Conservation (phyloP, 345 rosid genomes). For the Ceriops tagal region DNA sequence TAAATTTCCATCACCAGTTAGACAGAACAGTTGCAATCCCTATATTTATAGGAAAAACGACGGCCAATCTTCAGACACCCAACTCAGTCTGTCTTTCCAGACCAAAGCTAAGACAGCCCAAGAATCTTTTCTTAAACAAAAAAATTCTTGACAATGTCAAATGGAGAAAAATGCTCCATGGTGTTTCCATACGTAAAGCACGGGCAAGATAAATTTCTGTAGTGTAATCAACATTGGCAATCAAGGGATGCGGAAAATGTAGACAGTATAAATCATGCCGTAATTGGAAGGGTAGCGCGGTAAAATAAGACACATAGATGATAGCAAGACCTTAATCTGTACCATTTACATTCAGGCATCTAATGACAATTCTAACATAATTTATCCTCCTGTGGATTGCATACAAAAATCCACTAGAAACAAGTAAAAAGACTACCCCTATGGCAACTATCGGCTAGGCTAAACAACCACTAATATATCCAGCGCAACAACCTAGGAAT, state of each 20-base stretch:
- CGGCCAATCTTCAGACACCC: too few species aligned
- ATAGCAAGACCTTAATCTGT: constrained; percentile 17
- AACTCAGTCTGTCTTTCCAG: too few species aligned
- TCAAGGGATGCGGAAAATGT: too few species aligned
- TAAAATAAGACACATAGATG: constrained; percentile 1
- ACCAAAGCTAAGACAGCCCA: too few species aligned
- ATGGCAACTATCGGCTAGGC: constrained; percentile 27
- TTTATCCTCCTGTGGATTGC: constrained; percentile 24
- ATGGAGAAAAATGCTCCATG: too few species aligned
- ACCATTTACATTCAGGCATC: constrained; percentile 20
- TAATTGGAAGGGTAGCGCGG: neutral
- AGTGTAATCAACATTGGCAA: neutral
- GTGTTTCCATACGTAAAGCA: too few species aligned
- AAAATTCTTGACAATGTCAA: too few species aligned
- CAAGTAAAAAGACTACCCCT: constrained; percentile 22
- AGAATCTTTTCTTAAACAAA: rapidly evolving
- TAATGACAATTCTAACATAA: constrained; percentile 28
- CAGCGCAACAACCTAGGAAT: constrained; percentile 12
- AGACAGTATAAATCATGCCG: neutral
- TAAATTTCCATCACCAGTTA: too few species aligned
- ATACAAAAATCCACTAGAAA: constrained; percentile 26
- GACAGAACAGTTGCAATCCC: too few species aligned
- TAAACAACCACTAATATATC: neutral
- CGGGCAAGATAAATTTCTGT: too few species aligned
- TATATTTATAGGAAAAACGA: too few species aligned